These are phyloP conservation scores for Fraxinus excelsior DNA, from an alignment of 257 asterid genomes.

Conservation along the genomic window DNA sequence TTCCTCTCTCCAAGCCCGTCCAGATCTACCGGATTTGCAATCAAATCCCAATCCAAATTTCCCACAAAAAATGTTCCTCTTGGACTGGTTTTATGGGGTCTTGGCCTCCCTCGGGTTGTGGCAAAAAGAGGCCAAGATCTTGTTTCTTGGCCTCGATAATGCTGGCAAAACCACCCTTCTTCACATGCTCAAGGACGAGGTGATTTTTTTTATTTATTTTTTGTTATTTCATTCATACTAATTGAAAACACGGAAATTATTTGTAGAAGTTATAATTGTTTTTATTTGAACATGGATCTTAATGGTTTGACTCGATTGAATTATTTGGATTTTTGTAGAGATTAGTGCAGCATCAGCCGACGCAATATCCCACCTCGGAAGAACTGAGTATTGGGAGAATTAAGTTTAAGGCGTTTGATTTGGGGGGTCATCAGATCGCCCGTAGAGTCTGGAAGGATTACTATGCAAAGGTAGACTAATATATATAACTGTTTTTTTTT, in stretches of 20 bases:
- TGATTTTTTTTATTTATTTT: too few relatives aligned
- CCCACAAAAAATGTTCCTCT: background rate
- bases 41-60: background rate
- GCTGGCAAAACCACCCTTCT: constrained; percentile 1
- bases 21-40: background rate
- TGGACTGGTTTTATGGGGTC: background rate
- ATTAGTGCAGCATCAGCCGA: background rate
- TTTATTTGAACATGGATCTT: background rate
- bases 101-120: background rate
- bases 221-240: background rate
- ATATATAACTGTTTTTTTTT: too few relatives aligned
- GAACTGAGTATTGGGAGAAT: background rate
- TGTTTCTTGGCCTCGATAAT: background rate
- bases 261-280: too few relatives aligned
- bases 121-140: constrained; percentile 1
- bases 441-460: background rate
- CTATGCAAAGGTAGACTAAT: background rate
- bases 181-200: constrained; percentile 1
- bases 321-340: background rate
- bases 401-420: constrained; percentile 1
- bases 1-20: background rate
- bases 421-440: constrained; percentile 2
- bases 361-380: constrained; percentile 1
- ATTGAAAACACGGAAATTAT: background rate
- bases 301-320: background rate